These are phyloP conservation scores for Populus nigra DNA, from an alignment of 345 rosid genomes.

Conservation along the genomic window DNA sequence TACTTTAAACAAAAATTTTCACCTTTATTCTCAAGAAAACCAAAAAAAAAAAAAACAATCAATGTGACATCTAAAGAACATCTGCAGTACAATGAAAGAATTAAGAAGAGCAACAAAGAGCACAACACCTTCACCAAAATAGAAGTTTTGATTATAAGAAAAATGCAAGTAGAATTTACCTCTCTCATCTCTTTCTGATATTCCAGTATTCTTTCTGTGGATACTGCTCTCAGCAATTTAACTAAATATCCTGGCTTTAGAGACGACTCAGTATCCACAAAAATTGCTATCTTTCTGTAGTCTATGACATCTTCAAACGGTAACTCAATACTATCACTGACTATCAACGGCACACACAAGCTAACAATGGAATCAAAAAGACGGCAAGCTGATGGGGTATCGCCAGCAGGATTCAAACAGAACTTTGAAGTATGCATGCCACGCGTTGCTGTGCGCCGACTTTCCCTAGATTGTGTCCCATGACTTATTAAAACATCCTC, in stretches of 20 bases:
- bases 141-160: neutral
- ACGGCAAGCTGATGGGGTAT: slow-evolving; percentile 97
- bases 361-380: slow-evolving; percentile 97
- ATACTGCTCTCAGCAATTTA: slow-evolving; percentile 54
- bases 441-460: slow-evolving; percentile 74
- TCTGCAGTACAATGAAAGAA: neutral
- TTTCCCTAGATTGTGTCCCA: slow-evolving; percentile 96
- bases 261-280: slow-evolving; percentile 64
- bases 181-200: slow-evolving; percentile 69
- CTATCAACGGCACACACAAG: slow-evolving; percentile 87
- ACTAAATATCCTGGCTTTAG: slow-evolving; percentile 66
- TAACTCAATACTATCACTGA: slow-evolving; percentile 85
- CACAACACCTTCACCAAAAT: neutral
- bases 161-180: slow-evolving; percentile 34
- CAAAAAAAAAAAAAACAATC: neutral
- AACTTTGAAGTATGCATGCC: slow-evolving; percentile 97
- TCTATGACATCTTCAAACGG: slow-evolving; percentile 95
- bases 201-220: slow-evolving; percentile 54
- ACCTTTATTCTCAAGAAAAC: neutral
- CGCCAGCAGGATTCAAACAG: slow-evolving; percentile 97
- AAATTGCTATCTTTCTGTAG: slow-evolving; percentile 75
- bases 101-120: neutral
- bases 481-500: slow-evolving; percentile 78
- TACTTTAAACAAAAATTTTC: neutral
- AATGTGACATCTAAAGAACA: neutral